Conservation (phyloP, 495 filamentous ascomycete genomes). For the Neurospora sp. region DNA sequence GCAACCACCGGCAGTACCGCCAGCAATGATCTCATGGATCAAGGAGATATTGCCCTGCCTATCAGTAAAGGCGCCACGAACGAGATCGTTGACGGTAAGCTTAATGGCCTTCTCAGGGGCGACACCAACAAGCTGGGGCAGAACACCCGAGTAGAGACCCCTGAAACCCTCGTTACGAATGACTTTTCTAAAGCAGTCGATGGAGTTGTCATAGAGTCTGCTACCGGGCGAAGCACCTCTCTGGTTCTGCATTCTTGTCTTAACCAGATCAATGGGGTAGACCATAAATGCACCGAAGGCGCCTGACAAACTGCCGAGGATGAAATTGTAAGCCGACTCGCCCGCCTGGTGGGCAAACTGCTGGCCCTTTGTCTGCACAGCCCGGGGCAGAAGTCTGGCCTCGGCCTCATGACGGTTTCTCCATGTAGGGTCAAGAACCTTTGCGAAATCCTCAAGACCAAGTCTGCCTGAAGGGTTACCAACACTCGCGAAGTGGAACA, state of each 20-base stretch:
- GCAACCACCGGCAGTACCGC: conserved; percentile 84
- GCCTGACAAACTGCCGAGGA: conserved; percentile 77
- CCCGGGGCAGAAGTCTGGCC: conserved; percentile 11
- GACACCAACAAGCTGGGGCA: conserved; percentile 92
- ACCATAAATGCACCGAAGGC: conserved; percentile 99
- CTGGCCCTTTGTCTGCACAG: conserved; percentile 20
- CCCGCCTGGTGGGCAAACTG: conserved; percentile 50
- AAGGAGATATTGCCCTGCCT: conserved; percentile 66
- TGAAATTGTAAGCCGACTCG: conserved; percentile 83
- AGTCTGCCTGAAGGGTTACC: conserved; percentile 80
- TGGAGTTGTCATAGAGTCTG: conserved; percentile 86
- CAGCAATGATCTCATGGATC: conserved; percentile 68
- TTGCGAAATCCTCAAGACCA: conserved; percentile 76
- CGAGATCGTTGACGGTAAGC: conserved; percentile 92
- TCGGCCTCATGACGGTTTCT: conserved; percentile 45
- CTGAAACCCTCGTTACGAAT: conserved; percentile 82
- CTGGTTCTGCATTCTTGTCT: conserved; percentile 98
- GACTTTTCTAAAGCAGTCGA: conserved; percentile 89
- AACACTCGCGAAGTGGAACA: conserved; percentile 95
- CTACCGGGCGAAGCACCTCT: conserved; percentile 70
- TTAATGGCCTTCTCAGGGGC: conserved; percentile 99
- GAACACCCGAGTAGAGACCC: conserved; percentile 86
- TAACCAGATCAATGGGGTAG: conserved; percentile 96
- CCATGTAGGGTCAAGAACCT: conserved; percentile 92
- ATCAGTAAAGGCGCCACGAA: conserved; percentile 67